Evolutionary conservation across 768 basidiomycete genomes (phyloP), one percentile per base, ranked within the genome.

Genomic region (Phaffia australis): DNA sequence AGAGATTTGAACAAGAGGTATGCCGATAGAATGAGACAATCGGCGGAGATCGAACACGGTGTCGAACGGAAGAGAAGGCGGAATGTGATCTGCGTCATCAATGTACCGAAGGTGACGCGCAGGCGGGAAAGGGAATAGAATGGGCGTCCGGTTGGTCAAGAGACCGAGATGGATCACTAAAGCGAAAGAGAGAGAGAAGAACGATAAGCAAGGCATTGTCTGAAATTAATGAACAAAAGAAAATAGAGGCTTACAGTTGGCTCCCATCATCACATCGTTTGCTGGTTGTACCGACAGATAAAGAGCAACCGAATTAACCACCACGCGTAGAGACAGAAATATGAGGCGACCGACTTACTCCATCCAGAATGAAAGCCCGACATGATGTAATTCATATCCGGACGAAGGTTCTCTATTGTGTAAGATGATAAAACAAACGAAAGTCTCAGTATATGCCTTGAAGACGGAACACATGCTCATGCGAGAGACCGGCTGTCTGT

Each of bases 231-330:
- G 15, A 15, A 4, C 16, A 23, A 15, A 23, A 23, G 29, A n/a
- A 23, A 11, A 11, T 11, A 42, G 11, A n/a, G 1, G 48, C 69
- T 16, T 14, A 70, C 69, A 54, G 32, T 70, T 70, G 27, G 63
- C 58, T 18, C 66, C 69, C 69, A 70, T 70, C 66, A 70, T 70
- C 19, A 70, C 69, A 27, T 70, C 69, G 63, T 70, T 70, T n/a
- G 69, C 69, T 70, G 49, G 9, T n/a, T 29, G 7, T 35, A 52
- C 56, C 50, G 51, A 19, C n/a, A 57, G n/a, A 60, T 2, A 47
- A n/a, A 50, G 32, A 42, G 35, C 35, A 42, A 42, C 11, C 11
- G 4, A 11, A 42, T 42, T 11, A 42, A 42, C 11, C 6, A 42
- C 11, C 35, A 42, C 11, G 35, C 3, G 18, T 25, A 25, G 11